Base-by-base conservation (phyloP, 2,329 filamentous ascomycete genomes). In the Aureobasidium sp. region DNA sequence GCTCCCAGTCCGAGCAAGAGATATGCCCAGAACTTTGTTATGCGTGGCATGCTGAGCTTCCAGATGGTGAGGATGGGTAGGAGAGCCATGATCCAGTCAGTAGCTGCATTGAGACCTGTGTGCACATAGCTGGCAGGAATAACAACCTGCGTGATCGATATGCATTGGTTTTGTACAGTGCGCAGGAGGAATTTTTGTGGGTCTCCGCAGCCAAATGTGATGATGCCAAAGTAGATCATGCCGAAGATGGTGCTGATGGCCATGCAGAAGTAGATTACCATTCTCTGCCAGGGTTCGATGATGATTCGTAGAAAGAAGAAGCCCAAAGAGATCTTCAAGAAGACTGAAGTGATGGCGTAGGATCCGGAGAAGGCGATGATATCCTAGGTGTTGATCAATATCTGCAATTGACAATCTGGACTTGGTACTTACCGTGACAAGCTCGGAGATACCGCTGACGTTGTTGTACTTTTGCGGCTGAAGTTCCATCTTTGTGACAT, bases 221-320 rank as follows among this genome's bases (percentile, higher is more conserved):
- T 15, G 51, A 62, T 27, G 34, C 51, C 50, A 12, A 62, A 56
- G 44, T 56, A 56, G 51, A 57, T n/a, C 17, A 57, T 7, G n/a
- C 50, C 51, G 20, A 43, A 62, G 24, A 62, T 17, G 44, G 44
- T 27, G 41, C 29, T 56, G 51, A 62, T 13, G 32, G 32, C 34
- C 32, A 56, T 39, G 26, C 41, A 37, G 26, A 34, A 26, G 36
- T 48, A 34, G 36, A 62, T 57, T 34, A 50, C 36, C 15, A 29
- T 17, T 32, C 60, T 32, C 32, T 65, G 64, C 64, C 64, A 65
- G 5, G 39, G 37, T 5, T 52, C 50, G 26, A 63, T 51, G 26
- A 63, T 41, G 46, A 65, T 63, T 3, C 64, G 59, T 1, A 65
- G 63, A 41, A 65, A 65, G 39, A 65, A 65, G 46, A 64, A 44